A percentile compares a stretch with the other conserved stretches of the same genome.
Evolutionary conservation across 2,329 filamentous ascomycete species (phyloP).

Genomic region (Aspergillus glaucus): DNA sequence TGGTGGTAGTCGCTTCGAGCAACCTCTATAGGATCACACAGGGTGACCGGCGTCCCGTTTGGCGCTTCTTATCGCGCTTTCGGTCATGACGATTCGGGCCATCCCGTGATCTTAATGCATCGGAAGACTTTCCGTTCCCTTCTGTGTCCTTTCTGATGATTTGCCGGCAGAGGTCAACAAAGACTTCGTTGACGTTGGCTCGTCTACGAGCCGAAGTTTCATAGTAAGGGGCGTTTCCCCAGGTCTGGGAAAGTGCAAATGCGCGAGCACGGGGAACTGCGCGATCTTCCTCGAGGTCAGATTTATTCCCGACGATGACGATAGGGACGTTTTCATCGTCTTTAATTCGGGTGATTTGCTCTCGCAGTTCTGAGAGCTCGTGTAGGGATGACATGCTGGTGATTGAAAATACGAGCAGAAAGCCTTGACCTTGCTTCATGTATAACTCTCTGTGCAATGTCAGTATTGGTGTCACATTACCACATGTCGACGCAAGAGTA

Average conservation of each 20-base stretch:
- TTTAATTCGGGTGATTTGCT: conserved; percentile 88
- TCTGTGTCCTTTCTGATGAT: conserved; percentile 65
- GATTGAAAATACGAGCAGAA: conserved; percentile 87
- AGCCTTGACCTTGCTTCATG: conserved; percentile 90
- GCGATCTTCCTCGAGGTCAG: conserved; percentile 79
- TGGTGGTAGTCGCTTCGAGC: neutral
- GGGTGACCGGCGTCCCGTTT: conserved; percentile 28
- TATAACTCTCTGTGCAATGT: conserved; percentile 60
- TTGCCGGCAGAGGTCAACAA: conserved; percentile 75
- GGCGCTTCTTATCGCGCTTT: conserved; percentile 25
- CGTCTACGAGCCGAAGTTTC: conserved; percentile 77
- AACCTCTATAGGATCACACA: conserved; percentile 33
- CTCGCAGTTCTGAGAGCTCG: conserved; percentile 72
- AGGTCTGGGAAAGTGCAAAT: conserved; percentile 77
- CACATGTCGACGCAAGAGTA: neutral
- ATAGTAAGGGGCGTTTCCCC: conserved; percentile 83
- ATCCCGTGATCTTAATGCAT: conserved; percentile 29
- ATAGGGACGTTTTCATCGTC: conserved; percentile 79
- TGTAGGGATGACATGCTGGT: conserved; percentile 76
- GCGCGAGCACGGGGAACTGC: conserved; percentile 70
- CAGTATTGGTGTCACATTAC: neutral
- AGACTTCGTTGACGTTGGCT: conserved; percentile 87
- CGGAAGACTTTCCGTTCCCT: conserved; percentile 26
- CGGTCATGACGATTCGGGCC: conserved; percentile 28
- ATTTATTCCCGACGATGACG: conserved; percentile 89